phyloP scores from a whole-genome alignment of 2,329 filamentous ascomycete species.

The Monosporascus cannonballus region DNA sequence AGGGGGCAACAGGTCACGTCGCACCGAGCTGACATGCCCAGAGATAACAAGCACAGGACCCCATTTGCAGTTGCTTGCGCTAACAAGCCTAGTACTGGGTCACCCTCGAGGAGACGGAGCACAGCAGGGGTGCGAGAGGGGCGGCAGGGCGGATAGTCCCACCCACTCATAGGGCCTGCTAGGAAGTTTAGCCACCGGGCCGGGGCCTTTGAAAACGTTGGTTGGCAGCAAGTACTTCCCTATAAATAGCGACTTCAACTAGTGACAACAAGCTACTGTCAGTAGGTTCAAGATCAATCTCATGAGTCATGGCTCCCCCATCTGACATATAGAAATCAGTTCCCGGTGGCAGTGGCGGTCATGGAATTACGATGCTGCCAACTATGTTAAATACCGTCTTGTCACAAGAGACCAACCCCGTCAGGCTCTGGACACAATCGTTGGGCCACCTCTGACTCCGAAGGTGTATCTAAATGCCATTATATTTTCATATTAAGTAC shows the following conservation, averaged over 20 bases:
- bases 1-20: not conserved
- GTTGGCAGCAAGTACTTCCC: not conserved
- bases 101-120: not conserved
- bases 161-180: not conserved
- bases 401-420: not conserved
- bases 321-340: no score
- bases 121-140: not conserved
- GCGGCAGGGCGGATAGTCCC: conserved; percentile 5
- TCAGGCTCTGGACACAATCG: no score
- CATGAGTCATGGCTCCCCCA: no score
- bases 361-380: no score
- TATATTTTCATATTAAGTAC: no score
- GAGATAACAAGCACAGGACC: not conserved
- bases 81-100: not conserved
- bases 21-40: not conserved
- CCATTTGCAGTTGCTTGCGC: not conserved
- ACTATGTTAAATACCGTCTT: not conserved
- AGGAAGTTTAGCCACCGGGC: not conserved
- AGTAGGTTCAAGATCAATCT: no score
- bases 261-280: not conserved
- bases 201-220: not conserved
- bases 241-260: not conserved
- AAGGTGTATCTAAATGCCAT: no score
- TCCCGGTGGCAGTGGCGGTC: no score
- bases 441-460: no score